Evolutionary conservation across 106 monocot species (phyloP).

Genomic region (Gastrodia elata): DNA sequence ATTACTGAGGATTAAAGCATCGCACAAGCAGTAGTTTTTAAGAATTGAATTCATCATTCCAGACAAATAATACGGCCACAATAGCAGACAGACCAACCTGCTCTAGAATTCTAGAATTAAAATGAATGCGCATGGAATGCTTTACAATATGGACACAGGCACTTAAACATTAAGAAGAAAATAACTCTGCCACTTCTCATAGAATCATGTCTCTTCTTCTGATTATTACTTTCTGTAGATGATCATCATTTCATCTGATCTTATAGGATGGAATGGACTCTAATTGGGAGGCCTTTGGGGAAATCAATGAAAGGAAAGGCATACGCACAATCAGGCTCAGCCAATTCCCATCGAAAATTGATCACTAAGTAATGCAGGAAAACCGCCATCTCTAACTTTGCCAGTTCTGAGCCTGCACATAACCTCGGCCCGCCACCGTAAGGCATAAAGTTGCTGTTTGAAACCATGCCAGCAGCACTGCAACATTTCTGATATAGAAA

Average conservation of each 20-base stretch:
- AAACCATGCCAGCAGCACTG: not conserved
- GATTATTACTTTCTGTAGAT: not conserved
- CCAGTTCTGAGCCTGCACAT: slow-evolving; percentile 65
- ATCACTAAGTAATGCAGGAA: slow-evolving; percentile 66
- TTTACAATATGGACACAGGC: not conserved
- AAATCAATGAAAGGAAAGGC: slow-evolving; percentile 59
- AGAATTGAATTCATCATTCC: too few relatives aligned
- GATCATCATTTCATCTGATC: too few relatives aligned
- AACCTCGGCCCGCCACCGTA: slow-evolving; percentile 66
- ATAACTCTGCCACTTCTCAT: not conserved
- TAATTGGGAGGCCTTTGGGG: slow-evolving; percentile 59
- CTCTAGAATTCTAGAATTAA: too few relatives aligned
- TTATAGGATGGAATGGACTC: slow-evolving; percentile 11
- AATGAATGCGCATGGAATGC: not conserved
- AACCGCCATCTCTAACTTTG: slow-evolving; percentile 62
- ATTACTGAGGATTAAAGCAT: too few relatives aligned
- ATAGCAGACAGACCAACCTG: too few relatives aligned
- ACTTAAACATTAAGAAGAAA: too few relatives aligned
- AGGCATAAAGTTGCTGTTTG: slow-evolving; percentile 36
- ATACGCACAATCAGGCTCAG: slow-evolving; percentile 24
- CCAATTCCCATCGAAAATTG: slow-evolving; percentile 26
- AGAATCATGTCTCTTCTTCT: too few relatives aligned
- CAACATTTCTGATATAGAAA: slow-evolving; percentile 6
- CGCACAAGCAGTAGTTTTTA: too few relatives aligned
- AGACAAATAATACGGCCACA: too few relatives aligned